A percentile compares a stretch with the other conserved stretches of the same genome.
Conservation (phyloP, 805 yeast genomes). For the Candida rishiriensis region DNA sequence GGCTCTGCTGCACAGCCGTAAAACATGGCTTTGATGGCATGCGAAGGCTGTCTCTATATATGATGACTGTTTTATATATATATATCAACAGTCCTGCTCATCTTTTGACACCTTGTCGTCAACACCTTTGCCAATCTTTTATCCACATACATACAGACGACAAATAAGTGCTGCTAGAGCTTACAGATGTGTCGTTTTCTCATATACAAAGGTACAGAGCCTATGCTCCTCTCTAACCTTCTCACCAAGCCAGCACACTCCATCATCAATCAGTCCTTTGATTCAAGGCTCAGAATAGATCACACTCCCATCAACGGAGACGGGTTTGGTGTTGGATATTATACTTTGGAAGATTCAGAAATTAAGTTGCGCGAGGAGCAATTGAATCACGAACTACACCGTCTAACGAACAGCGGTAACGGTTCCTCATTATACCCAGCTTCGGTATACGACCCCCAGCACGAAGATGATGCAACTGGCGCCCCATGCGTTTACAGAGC, state of each 20-base stretch:
- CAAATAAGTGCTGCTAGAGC: background rate
- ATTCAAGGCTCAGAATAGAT: constrained; percentile 81
- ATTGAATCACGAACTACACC: background rate
- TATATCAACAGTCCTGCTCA: too few species aligned
- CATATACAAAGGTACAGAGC: constrained; percentile 87
- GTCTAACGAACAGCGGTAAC: background rate
- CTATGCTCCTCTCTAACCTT: constrained; percentile 78
- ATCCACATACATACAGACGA: too few species aligned
- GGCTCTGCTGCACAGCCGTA: too few species aligned
- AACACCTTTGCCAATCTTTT: too few species aligned
- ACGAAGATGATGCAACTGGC: constrained; percentile 26
- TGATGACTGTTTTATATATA: too few species aligned
- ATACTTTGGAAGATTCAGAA: constrained; percentile 52
- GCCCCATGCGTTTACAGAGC: constrained; percentile 94
- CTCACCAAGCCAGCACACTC: constrained; percentile 96
- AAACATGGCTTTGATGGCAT: too few species aligned
- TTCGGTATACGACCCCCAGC: constrained; percentile 1
- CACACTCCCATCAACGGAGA: constrained; percentile 95
- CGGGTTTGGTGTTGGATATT: constrained; percentile 97
- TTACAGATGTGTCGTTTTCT: constrained; percentile 80
- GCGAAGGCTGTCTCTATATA: too few species aligned
- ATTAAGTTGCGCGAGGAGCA: constrained; percentile 14
- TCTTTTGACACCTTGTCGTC: too few species aligned
- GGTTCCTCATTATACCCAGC: too few species aligned
- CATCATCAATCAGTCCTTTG: constrained; percentile 93